A percentile compares a stretch with the other conserved stretches of the same genome.
Conservation (phyloP, 2,329 filamentous ascomycete species). For the Hypoxylon rubiginosum region DNA sequence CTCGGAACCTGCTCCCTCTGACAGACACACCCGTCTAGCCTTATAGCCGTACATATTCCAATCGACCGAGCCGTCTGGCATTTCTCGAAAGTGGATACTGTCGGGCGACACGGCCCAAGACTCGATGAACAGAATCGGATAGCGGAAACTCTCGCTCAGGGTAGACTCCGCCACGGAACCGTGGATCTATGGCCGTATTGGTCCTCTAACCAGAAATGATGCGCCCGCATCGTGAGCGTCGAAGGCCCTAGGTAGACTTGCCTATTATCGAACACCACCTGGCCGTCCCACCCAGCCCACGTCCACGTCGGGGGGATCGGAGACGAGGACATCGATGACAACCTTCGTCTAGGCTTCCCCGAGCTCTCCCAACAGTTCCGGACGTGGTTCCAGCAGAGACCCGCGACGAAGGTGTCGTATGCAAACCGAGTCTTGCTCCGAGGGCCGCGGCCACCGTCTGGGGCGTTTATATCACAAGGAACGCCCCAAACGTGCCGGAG, state of each 20-base stretch:
- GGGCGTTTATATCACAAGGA: background rate
- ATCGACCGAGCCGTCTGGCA: background rate
- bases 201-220: background rate
- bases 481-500: constrained; percentile 38
- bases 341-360: constrained; percentile 10
- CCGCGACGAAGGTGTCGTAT: background rate
- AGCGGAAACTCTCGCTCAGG: background rate
- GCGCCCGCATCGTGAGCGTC: background rate
- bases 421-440: too few species aligned
- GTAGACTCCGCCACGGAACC: background rate
- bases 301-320: constrained; percentile 8
- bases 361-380: constrained; percentile 11
- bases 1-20: constrained; percentile 14
- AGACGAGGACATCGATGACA: background rate
- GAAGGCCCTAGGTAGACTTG: background rate
- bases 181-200: background rate
- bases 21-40: background rate
- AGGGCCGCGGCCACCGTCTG: too few species aligned
- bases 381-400: constrained; percentile 8
- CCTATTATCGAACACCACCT: background rate
- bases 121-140: constrained; percentile 10
- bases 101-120: constrained; percentile 7
- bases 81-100: constrained; percentile 1
- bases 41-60: constrained; percentile 5
- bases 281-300: constrained; percentile 8